A percentile compares a stretch with the other conserved stretches of the same genome.
Conservation (phyloP, 306 rosid genomes). For the Amphicarpaea edgeworthii region DNA sequence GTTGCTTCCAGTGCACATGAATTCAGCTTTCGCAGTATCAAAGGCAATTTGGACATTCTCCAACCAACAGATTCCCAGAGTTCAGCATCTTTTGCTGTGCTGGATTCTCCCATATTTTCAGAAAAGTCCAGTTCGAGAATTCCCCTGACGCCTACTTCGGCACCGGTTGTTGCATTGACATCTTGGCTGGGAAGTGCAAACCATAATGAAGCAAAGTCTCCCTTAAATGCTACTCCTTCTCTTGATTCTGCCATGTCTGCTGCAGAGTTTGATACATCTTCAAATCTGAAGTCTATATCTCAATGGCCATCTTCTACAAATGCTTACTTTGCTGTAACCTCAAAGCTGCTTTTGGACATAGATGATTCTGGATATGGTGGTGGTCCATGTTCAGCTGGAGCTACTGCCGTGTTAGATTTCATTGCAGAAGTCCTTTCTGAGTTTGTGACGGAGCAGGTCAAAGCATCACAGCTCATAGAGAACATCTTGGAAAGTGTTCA, state of each 20-base stretch:
- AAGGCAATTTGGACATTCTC: slow-evolving; percentile 56
- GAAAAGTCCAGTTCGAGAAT: slow-evolving; percentile 78
- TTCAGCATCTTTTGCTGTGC: slow-evolving; percentile 66
- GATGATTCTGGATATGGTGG: slow-evolving; percentile 98
- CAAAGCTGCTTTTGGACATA: slow-evolving; percentile 86
- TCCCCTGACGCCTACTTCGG: slow-evolving; percentile 61
- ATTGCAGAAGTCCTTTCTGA: slow-evolving; percentile 98
- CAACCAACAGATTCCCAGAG: slow-evolving; percentile 75
- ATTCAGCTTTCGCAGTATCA: slow-evolving; percentile 61
- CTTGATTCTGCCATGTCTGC: slow-evolving; percentile 69
- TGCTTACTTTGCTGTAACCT: slow-evolving; percentile 70
- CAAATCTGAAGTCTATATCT: slow-evolving; percentile 70
- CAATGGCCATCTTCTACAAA: slow-evolving; percentile 68
- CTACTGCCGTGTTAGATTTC: slow-evolving; percentile 93
- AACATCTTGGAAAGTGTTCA: slow-evolving; percentile 91
- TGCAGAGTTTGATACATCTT: slow-evolving; percentile 69
- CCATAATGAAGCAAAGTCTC: slow-evolving; percentile 66
- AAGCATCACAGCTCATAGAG: slow-evolving; percentile 82
- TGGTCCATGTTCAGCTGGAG: slow-evolving; percentile 99
- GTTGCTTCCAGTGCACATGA: slow-evolving; percentile 72
- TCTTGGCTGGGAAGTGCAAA: slow-evolving; percentile 89
- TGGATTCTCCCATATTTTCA: slow-evolving; percentile 82
- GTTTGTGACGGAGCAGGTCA: slow-evolving; percentile 87
- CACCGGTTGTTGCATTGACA: slow-evolving; percentile 80
- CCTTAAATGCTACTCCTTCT: slow-evolving; percentile 67